Percentiles rank a stretch among this genome's conserved stretches.
phyloP scores from a whole-genome alignment of 345 rosid genomes.

The Psidium guajava region DNA sequence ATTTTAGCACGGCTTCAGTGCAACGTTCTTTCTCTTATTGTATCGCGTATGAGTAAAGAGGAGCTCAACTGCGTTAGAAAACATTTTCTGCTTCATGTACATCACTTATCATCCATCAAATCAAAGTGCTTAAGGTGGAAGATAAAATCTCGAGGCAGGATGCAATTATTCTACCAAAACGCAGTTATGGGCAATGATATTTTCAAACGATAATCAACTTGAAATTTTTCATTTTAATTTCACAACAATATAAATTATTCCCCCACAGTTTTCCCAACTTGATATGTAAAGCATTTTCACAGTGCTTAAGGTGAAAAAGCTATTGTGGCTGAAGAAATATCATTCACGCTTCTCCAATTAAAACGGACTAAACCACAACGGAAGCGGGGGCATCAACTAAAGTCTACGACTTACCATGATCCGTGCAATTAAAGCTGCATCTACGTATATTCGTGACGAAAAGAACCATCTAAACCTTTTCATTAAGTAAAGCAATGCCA shows the following conservation, averaged over 20 bases:
- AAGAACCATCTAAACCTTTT: not conserved
- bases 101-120: not conserved
- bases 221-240: not conserved
- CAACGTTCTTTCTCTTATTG: not conserved
- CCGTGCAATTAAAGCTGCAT: not conserved
- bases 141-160: not conserved
- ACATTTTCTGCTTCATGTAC: not conserved
- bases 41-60: not conserved
- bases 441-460: not conserved
- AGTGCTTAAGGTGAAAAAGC: not conserved
- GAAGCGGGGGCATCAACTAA: not conserved
- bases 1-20: not conserved
- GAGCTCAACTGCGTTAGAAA: not conserved
- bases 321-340: not conserved
- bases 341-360: not conserved
- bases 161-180: not conserved
- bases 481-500: not conserved
- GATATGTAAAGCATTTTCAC: not conserved
- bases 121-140: not conserved
- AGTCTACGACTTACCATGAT: not conserved
- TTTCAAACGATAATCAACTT: not conserved
- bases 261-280: not conserved
- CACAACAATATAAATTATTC: not conserved
- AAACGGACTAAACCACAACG: not conserved
- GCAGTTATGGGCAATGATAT: not conserved